Percentiles rank a stretch among this genome's conserved stretches.
Conservation (phyloP, 495 filamentous ascomycete species). For the Penicillium roqueforti region DNA sequence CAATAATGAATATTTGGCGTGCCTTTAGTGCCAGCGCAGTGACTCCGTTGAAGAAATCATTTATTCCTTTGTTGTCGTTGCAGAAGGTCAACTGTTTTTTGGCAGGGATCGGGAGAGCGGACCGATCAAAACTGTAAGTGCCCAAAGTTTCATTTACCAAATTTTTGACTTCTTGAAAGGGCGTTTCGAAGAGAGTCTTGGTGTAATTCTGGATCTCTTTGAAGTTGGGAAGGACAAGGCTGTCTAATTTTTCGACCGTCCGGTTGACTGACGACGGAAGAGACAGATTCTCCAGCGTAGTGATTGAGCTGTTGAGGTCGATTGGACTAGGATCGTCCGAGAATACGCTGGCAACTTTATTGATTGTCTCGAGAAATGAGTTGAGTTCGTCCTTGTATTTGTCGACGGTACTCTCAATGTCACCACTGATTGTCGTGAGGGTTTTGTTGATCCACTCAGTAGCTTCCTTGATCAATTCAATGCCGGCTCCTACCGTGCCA, state of each 20-base stretch:
- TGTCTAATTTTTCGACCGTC: slow-evolving; percentile 64
- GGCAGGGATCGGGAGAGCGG: slow-evolving; percentile 69
- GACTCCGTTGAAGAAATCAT: slow-evolving; percentile 77
- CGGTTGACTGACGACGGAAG: slow-evolving; percentile 61
- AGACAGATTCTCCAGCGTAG: slow-evolving; percentile 62
- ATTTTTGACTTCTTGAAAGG: slow-evolving; percentile 73
- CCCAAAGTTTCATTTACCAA: slow-evolving; percentile 62
- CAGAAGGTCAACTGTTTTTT: slow-evolving; percentile 86
- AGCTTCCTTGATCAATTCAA: slow-evolving; percentile 65
- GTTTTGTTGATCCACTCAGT: slow-evolving; percentile 68
- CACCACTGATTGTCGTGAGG: slow-evolving; percentile 59
- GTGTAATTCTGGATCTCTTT: slow-evolving; percentile 75
- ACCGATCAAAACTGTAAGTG: slow-evolving; percentile 70
- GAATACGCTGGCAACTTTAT: slow-evolving; percentile 30
- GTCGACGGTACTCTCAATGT: slow-evolving; percentile 52
- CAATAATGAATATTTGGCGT: slow-evolving; percentile 67
- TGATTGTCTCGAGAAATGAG: slow-evolving; percentile 46
- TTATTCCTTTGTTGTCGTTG: slow-evolving; percentile 75
- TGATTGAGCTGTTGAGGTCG: slow-evolving; percentile 55
- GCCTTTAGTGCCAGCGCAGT: slow-evolving; percentile 56
- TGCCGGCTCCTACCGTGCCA: slow-evolving; percentile 66
- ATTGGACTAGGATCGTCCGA: slow-evolving; percentile 47
- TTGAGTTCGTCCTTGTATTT: slow-evolving; percentile 61
- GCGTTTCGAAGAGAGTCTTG: slow-evolving; percentile 62
- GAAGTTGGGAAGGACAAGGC: slow-evolving; percentile 72